Conservation (phyloP, 208 protist genomes). For the Borovskyia barvae region DNA sequence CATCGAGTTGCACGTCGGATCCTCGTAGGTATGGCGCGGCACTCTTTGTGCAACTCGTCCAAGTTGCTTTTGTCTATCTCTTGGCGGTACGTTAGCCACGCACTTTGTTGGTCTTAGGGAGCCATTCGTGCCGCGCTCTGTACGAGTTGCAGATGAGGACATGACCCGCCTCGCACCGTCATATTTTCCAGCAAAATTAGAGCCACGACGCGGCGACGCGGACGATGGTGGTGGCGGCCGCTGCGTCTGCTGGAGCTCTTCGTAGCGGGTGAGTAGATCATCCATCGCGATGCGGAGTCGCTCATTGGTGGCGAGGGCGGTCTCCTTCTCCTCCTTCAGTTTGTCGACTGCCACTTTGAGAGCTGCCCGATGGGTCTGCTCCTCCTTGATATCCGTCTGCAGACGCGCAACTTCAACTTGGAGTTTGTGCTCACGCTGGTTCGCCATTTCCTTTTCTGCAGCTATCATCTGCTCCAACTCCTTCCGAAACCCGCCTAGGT, state of each 20-base stretch:
- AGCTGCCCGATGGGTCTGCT: conserved; percentile 42
- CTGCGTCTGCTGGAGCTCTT: conserved; percentile 9
- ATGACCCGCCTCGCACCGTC: no score
- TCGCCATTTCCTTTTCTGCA: conserved; percentile 53
- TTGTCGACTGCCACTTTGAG: conserved; percentile 54
- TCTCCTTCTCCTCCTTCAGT: conserved; percentile 60
- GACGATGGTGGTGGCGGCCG: background rate
- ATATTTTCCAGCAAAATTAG: no score
- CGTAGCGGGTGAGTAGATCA: conserved; percentile 43
- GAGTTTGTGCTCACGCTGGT: conserved; percentile 61
- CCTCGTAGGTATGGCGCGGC: conserved; percentile 45
- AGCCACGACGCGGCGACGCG: background rate
- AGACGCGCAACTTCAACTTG: conserved; percentile 55
- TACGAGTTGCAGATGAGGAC: no score
- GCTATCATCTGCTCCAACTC: conserved; percentile 82
- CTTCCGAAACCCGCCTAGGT: conserved; percentile 55
- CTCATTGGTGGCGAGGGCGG: conserved; percentile 55
- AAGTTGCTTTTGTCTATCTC: no score
- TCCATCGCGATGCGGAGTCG: conserved; percentile 71
- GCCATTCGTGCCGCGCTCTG: no score
- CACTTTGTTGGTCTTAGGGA: no score
- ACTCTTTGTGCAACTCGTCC: no score
- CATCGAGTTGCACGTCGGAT: conserved; percentile 85
- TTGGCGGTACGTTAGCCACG: no score
- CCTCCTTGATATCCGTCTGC: conserved; percentile 53